Base-by-base conservation (phyloP, 805 yeast species). In the Myxozyma melibiosi region DNA sequence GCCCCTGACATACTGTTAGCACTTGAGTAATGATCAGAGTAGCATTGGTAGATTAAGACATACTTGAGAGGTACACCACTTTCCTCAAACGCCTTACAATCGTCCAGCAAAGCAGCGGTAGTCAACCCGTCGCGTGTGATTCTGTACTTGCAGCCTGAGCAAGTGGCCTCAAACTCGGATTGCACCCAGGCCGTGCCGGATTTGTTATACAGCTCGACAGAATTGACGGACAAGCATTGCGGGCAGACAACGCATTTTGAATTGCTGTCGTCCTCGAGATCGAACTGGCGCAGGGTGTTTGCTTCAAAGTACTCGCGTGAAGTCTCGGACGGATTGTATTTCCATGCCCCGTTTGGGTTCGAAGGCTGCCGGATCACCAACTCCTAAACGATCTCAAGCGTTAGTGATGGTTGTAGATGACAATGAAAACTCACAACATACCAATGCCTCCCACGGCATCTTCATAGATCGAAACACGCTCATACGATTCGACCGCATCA, bases 361-460 rank as follows among this genome's bases (percentile, higher is more conserved):
- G 25, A 6, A 9, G 7, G n/a, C n/a, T n/a, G n/a, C n/a, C n/a
- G n/a, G n/a, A n/a, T n/a, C n/a, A n/a, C n/a, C n/a, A n/a, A n/a
- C n/a, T n/a, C n/a, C n/a, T n/a, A n/a, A n/a, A n/a, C n/a, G n/a
- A n/a, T n/a, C n/a, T n/a, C n/a, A n/a, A n/a, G n/a, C n/a, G n/a
- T n/a, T n/a, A n/a, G n/a, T n/a, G n/a, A n/a, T n/a, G n/a, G n/a
- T n/a, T n/a, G n/a, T n/a, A n/a, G n/a, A n/a, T n/a, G n/a, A n/a
- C n/a, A n/a, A n/a, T n/a, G n/a, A n/a, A n/a, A n/a, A n/a, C n/a
- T n/a, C n/a, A n/a, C n/a, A 28, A 30, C 50, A n/a, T 39, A 46
- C 51, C 13, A 46, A 46, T 2, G 51, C 51, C 5, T 38, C 27
- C 58, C 58, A 49, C 3, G 58, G 58, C 24, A 54, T 24, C 9